Evolutionary conservation across 352 stramenopile genomes (phyloP).

Genomic region (Globisporangium parvum): DNA sequence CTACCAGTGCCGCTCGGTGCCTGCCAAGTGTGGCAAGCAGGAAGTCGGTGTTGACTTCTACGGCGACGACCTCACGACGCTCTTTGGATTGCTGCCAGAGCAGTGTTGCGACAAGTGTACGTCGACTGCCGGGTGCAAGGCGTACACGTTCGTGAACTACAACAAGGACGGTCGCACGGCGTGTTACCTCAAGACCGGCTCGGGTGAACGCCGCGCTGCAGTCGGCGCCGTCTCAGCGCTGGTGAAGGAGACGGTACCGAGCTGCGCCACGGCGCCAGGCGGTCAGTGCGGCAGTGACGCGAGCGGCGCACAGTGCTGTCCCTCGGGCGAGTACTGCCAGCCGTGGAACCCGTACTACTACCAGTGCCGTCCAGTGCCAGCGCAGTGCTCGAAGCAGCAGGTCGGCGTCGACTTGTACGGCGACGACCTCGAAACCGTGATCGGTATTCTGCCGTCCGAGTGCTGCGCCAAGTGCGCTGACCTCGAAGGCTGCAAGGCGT

Average conservation of each 20-base stretch:
- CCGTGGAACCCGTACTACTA: no score
- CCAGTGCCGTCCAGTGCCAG: no score
- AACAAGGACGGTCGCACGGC: conserved; percentile 9
- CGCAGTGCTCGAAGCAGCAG: no score
- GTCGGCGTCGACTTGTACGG: neutral
- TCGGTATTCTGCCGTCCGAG: conserved; percentile 7
- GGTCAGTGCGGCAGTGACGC: no score
- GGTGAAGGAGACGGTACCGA: no score
- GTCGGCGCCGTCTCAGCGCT: no score
- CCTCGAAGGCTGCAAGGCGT: conserved; percentile 39
- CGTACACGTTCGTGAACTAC: conserved; percentile 20
- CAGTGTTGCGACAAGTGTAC: conserved; percentile 16
- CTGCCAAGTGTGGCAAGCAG: conserved; percentile 2
- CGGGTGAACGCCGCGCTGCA: neutral
- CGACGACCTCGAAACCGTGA: conserved; percentile 10
- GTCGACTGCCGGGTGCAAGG: conserved; percentile 7
- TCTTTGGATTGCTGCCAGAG: conserved; percentile 5
- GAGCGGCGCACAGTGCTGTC: no score
- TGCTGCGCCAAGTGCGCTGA: conserved; percentile 40
- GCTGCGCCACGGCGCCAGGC: no score
- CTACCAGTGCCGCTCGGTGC: conserved; percentile 4
- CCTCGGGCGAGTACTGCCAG: no score
- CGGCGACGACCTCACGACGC: conserved; percentile 11
- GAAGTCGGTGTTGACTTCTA: conserved; percentile 17
- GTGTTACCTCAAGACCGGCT: conserved; percentile 14